Evolutionary conservation across 805 yeast genomes (phyloP).

Genomic region (Saccharomycopsis sp.): DNA sequence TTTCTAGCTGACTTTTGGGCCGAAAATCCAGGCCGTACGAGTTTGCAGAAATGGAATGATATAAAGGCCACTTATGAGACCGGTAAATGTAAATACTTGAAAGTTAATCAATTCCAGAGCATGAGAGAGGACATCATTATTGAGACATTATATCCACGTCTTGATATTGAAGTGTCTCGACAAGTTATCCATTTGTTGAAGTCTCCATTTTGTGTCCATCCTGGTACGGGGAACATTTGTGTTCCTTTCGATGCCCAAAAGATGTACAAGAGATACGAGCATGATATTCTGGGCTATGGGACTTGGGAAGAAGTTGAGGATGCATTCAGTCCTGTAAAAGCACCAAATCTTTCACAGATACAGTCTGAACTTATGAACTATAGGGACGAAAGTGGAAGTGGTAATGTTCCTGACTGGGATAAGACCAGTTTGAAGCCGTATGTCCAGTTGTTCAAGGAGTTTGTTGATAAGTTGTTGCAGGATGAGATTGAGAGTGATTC

Average conservation of each 20-base stretch:
- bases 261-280: slow-evolving; percentile 16
- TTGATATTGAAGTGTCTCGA: slow-evolving; percentile 88
- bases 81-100: slow-evolving; percentile 23
- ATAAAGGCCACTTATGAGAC: slow-evolving; percentile 45
- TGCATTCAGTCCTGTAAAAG: slow-evolving; percentile 69
- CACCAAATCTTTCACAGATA: slow-evolving; percentile 66
- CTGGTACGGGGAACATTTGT: slow-evolving; percentile 91
- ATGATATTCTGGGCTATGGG: slow-evolving; percentile 6
- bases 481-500: slow-evolving; percentile 38
- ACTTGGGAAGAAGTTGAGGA: slow-evolving; percentile 22
- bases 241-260: slow-evolving; percentile 64
- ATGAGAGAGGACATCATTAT: slow-evolving; percentile 79
- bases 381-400: not conserved
- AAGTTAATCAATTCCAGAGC: slow-evolving; percentile 46
- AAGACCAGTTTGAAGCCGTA: slow-evolving; percentile 67
- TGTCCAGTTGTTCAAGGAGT: slow-evolving; percentile 56
- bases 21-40: slow-evolving; percentile 41
- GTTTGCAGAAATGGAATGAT: slow-evolving; percentile 73
- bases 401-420: slow-evolving; percentile 39
- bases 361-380: slow-evolving; percentile 42
- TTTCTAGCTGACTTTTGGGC: slow-evolving; percentile 58
- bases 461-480: slow-evolving; percentile 49
- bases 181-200: slow-evolving; percentile 87
- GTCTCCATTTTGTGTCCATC: slow-evolving; percentile 96
- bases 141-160: slow-evolving; percentile 78